These are phyloP conservation scores for Ophiocordyceps camponoti-leonardi DNA, from an alignment of 2,329 filamentous ascomycete genomes.

Conservation along the genomic window DNA sequence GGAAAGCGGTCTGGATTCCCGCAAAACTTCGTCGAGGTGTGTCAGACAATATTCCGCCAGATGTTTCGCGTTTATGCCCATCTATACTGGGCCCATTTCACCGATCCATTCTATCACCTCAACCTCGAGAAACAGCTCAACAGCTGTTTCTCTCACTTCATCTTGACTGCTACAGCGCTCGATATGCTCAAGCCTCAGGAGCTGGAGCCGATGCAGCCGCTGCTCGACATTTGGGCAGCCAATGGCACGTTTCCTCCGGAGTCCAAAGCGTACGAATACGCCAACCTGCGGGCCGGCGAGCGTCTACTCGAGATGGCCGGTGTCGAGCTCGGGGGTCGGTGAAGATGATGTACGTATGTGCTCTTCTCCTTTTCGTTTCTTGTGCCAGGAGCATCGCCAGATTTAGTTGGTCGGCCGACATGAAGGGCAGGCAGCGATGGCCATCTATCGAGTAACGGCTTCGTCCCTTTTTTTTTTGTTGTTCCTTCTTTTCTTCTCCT, in stretches of 20 bases:
- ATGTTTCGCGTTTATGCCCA: conserved; percentile 99
- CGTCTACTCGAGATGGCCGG: conserved; percentile 33
- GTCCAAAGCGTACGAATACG: conserved; percentile 48
- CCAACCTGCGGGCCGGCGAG: conserved; percentile 43
- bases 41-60: conserved; percentile 87
- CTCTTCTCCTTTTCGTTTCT: not conserved
- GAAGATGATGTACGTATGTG: not conserved
- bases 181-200: conserved; percentile 79
- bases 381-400: not conserved
- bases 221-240: conserved; percentile 82
- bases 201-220: conserved; percentile 85
- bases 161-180: conserved; percentile 62
- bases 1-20: conserved; percentile 91
- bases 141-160: conserved; percentile 75
- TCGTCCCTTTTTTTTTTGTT: not conserved
- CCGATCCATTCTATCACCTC: conserved; percentile 68
- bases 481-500: not conserved
- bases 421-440: not conserved
- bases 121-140: conserved; percentile 70
- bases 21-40: conserved; percentile 72
- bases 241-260: conserved; percentile 76
- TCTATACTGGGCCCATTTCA: conserved; percentile 92
- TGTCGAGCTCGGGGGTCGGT: conserved; percentile 10
- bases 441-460: not conserved
- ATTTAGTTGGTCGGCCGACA: not conserved